Evolutionary conservation across 2,329 filamentous ascomycete species (phyloP).

Genomic region (Fusarium poae): DNA sequence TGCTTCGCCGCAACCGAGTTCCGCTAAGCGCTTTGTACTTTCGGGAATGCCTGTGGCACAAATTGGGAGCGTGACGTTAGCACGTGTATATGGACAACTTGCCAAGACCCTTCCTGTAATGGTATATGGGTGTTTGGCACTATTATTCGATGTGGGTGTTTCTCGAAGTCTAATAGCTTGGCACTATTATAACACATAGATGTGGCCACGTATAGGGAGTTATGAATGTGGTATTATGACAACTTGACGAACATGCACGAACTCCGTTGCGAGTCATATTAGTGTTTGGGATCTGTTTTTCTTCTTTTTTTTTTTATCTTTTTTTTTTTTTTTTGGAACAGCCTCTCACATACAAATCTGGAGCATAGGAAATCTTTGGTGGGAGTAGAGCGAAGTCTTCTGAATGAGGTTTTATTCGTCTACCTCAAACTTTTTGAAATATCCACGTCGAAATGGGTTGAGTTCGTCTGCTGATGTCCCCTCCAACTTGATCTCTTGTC

Average conservation of each 20-base stretch:
- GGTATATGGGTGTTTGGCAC: conserved; percentile 23
- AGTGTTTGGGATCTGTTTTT: conserved; percentile 35
- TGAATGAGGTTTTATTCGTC: conserved; percentile 48
- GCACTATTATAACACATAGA: conserved; percentile 44
- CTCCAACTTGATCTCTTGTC: conserved; percentile 48
- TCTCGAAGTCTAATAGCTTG: too few species aligned
- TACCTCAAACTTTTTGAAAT: conserved; percentile 68
- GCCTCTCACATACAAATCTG: conserved; percentile 37
- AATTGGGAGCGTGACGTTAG: conserved; percentile 14
- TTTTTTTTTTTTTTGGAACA: too few species aligned
- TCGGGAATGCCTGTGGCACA: neutral
- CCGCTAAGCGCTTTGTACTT: conserved; percentile 49
- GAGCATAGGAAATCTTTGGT: conserved; percentile 46
- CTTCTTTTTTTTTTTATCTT: too few species aligned
- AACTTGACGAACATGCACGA: conserved; percentile 33
- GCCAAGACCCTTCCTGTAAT: conserved; percentile 19
- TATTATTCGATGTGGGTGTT: too few species aligned
- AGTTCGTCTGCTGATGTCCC: conserved; percentile 70
- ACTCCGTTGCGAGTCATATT: conserved; percentile 26
- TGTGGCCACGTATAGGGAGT: conserved; percentile 38
- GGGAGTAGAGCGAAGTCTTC: conserved; percentile 38
- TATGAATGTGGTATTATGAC: conserved; percentile 40
- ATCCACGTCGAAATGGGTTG: conserved; percentile 71
- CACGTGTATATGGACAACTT: conserved; percentile 13
- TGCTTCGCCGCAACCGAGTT: conserved; percentile 92